Percentiles rank a stretch among this genome's conserved stretches.
Conservation (phyloP, 345 rosid species). For the Euphorbia peplus region DNA sequence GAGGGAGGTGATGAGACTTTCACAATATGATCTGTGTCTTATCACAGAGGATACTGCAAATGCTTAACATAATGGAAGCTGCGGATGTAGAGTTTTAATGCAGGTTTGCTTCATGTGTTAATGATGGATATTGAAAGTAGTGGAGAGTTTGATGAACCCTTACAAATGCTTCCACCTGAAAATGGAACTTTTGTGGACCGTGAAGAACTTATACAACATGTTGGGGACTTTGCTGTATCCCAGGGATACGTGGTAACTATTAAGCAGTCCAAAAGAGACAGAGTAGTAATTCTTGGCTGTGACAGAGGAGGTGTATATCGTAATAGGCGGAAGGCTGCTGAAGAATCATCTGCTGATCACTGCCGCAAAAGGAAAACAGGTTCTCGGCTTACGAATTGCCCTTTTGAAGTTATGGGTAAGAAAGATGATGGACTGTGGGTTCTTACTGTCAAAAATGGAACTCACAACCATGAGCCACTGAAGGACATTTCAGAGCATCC, state of each 20-base stretch:
- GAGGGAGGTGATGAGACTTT: neutral
- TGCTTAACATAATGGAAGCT: neutral
- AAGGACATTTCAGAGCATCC: constrained; percentile 66
- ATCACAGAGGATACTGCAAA: neutral
- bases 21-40: neutral
- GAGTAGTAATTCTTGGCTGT: constrained; percentile 57
- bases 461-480: constrained; percentile 66
- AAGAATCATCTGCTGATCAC: constrained; percentile 42
- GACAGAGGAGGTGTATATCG: constrained; percentile 64
- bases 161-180: constrained; percentile 51
- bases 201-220: constrained; percentile 54
- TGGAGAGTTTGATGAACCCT: constrained; percentile 26
- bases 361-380: constrained; percentile 47
- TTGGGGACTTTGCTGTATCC: constrained; percentile 51
- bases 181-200: constrained; percentile 54
- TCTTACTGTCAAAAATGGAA: constrained; percentile 53
- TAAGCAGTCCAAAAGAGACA: constrained; percentile 58
- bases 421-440: constrained; percentile 68
- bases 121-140: constrained; percentile 35
- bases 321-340: constrained; percentile 49
- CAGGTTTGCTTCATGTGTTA: constrained; percentile 23
- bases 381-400: constrained; percentile 66
- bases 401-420: constrained; percentile 65
- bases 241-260: constrained; percentile 62
- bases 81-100: constrained; percentile 10